Base-by-base conservation (phyloP, 768 basidiomycete genomes). In the Xanthoconium stramineum region DNA sequence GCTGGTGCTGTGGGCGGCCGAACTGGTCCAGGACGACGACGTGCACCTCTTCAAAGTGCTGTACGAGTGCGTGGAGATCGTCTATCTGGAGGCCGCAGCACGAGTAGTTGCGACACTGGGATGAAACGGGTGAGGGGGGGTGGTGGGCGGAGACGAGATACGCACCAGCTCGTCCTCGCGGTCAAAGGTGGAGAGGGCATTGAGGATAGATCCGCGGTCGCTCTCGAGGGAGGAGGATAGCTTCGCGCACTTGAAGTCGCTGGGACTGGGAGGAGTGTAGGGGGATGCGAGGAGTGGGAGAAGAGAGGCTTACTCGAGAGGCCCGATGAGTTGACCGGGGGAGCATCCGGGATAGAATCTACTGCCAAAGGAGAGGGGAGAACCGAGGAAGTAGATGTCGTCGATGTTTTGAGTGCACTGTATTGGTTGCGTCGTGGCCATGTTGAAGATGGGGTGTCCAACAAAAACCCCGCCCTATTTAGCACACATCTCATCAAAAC, bases 31-130 rank as follows among this genome's bases (percentile, higher is more conserved):
- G 69, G 56, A 92, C 84, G 66, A 90, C 80, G 68, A 95, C 89
- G 69, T 96, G 94, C 46, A 85, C 84, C 57, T 93, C 88, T 66
- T 96, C 94, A 61, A 95, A 94, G 67, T 96, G 94, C 71, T 95
- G 91, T 3, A 96, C 81, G 12, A 96, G 84, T 3, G 91, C 88
- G 58, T 91, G 88, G 0, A 91, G 79, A 64, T 91, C 88, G 33
- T 80, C 78, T 17, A 92, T 80, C 60, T 86, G 81, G 49, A 89
- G 74, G 11, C 92, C 93, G 67, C 94, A 97, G 73, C 94, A 97
- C 1, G 85, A 85, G 75, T 94, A 97, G 69, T 96, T 87, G 60
- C 88, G 85, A 71, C 90, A 92, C 84, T 88, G 56, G 46, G 29
- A 3, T 9, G 28, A n/a, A 29, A 38, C 9, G 33, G 0, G 36